These are phyloP conservation scores for Kluyveromyces sp. DNA, from an alignment of 1,139 yeast species.

Conservation along the genomic window DNA sequence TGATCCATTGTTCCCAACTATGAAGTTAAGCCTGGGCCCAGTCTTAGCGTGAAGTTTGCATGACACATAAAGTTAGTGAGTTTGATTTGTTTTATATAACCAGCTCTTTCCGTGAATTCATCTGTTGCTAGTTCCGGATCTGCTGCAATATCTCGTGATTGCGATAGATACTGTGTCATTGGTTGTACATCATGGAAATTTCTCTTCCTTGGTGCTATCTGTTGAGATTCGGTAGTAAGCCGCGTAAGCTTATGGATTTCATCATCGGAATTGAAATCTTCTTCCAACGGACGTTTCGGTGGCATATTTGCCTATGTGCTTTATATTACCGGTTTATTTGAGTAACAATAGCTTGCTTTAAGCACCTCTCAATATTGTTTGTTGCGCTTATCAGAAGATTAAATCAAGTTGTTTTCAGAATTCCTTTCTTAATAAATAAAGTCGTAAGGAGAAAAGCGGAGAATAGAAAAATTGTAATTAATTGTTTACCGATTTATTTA, in stretches of 20 bases:
- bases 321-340: not conserved
- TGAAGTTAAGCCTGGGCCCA: constrained; percentile 87
- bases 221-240: not conserved
- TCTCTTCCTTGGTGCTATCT: not conserved
- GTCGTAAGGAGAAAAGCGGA: no score
- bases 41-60: constrained; percentile 60
- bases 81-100: constrained; percentile 45
- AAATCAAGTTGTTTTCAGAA: not conserved
- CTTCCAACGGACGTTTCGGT: not conserved
- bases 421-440: no score
- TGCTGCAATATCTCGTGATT: constrained; percentile 3
- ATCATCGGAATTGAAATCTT: not conserved
- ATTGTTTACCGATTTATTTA: not conserved
- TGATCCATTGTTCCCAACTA: constrained; percentile 90
- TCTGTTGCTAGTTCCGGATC: not conserved
- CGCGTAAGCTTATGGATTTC: not conserved
- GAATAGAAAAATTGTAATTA: no score
- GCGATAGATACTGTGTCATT: constrained; percentile 24
- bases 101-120: constrained; percentile 20
- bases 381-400: no score
- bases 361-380: not conserved
- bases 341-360: not conserved
- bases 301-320: not conserved
- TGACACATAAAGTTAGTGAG: constrained; percentile 80
- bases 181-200: constrained; percentile 7